Evolutionary conservation across 352 stramenopile genomes (phyloP).

Genomic region (Pythium inflatum): DNA sequence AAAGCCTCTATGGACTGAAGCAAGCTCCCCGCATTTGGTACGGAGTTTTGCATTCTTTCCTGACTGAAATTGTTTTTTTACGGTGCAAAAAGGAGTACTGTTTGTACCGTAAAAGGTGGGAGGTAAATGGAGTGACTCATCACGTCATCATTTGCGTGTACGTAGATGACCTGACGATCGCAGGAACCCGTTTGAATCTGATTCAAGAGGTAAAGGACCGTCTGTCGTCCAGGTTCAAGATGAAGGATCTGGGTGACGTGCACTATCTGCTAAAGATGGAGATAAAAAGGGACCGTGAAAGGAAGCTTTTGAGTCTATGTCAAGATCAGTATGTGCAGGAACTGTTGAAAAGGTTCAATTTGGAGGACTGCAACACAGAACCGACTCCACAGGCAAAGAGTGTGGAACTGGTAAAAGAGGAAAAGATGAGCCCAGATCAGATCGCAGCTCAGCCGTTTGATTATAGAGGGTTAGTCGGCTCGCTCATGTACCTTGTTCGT

Average conservation of each 20-base stretch:
- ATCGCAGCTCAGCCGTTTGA: conserved; percentile 30
- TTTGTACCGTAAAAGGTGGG: conserved; percentile 36
- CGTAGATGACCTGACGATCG: conserved; percentile 38
- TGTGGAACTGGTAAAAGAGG: conserved; percentile 28
- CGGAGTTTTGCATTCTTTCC: conserved; percentile 26
- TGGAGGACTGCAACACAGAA: conserved; percentile 5
- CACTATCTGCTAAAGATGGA: conserved; percentile 39
- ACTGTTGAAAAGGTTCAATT: conserved; percentile 14
- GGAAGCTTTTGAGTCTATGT: conserved; percentile 8
- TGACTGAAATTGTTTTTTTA: conserved; percentile 11
- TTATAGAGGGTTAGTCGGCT: conserved; percentile 32
- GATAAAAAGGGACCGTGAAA: conserved; percentile 1
- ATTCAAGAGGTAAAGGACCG: conserved; percentile 29
- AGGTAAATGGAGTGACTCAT: conserved; percentile 28
- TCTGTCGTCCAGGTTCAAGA: conserved; percentile 36
- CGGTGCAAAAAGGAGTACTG: conserved; percentile 38
- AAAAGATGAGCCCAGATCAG: conserved; percentile 25
- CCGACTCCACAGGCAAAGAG: conserved; percentile 10
- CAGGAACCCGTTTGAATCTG: conserved; percentile 12
- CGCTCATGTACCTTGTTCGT: conserved; percentile 36
- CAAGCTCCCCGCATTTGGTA: conserved; percentile 30
- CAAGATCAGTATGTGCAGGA: conserved; percentile 19
- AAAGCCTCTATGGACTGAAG: conserved; percentile 8
- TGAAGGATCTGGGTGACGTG: conserved; percentile 41
- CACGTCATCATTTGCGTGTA: conserved; percentile 36